Evolutionary conservation across 305 asterid genomes (phyloP).

Genomic region (Andrographis paniculata): DNA sequence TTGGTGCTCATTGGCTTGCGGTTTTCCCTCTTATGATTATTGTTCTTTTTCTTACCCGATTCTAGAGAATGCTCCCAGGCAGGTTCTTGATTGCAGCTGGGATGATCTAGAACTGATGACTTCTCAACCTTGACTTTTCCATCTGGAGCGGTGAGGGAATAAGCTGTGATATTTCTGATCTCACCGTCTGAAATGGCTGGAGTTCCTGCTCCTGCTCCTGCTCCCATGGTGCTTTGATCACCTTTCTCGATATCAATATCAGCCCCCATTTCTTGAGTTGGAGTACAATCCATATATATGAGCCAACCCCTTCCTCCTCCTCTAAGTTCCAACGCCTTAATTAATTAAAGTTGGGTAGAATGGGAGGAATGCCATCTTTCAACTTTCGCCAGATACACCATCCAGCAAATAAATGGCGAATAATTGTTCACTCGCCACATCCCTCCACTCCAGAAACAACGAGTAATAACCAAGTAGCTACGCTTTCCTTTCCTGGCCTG

Average conservation of each 20-base stretch:
- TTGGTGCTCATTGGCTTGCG: constrained; percentile 45
- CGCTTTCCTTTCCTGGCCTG: no score
- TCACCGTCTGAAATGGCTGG: constrained; percentile 19
- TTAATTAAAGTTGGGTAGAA: neutral
- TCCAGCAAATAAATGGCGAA: neutral
- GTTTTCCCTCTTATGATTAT: constrained; percentile 50
- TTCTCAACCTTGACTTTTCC: constrained; percentile 18
- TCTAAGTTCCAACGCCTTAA: no score
- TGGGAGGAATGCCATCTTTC: neutral
- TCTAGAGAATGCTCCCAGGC: constrained; percentile 17
- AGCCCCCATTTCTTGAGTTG: constrained; percentile 22
- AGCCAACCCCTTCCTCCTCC: constrained; percentile 1
- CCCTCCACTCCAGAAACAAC: no score
- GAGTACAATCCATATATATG: constrained; percentile 30
- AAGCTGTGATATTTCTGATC: constrained; percentile 12
- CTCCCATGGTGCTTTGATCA: constrained; percentile 21
- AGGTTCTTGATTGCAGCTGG: neutral
- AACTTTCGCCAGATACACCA: neutral
- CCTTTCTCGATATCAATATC: constrained; percentile 36
- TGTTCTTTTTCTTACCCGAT: constrained; percentile 25
- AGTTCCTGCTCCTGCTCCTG: constrained; percentile 23
- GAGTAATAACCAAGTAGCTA: no score
- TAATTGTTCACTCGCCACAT: neutral
- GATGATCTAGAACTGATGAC: constrained; percentile 9
- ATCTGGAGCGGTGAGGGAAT: constrained; percentile 14